Conservation (phyloP, 805 yeast genomes). For the Hanseniaspora nectarophila region DNA sequence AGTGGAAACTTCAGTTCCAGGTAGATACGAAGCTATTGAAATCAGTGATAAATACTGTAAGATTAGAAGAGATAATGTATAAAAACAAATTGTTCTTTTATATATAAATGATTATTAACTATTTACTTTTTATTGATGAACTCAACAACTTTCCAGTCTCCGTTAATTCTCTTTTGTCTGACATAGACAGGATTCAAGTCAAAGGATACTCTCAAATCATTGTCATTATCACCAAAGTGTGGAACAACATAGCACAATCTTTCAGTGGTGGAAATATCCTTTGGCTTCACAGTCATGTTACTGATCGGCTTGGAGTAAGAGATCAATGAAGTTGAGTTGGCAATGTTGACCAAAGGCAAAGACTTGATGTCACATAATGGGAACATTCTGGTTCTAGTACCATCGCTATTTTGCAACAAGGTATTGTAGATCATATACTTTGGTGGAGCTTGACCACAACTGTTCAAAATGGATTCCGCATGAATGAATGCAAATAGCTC, state of each 20-base stretch:
- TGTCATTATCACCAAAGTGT: constrained; percentile 74
- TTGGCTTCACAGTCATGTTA: constrained; percentile 82
- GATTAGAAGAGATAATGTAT: constrained; percentile 30
- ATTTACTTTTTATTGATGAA: constrained; percentile 23
- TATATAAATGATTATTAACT: not conserved
- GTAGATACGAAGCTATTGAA: constrained; percentile 85
- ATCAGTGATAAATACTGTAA: constrained; percentile 76
- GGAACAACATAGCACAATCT: constrained; percentile 87
- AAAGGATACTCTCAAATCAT: constrained; percentile 76
- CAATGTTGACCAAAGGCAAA: constrained; percentile 64
- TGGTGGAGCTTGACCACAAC: constrained; percentile 62
- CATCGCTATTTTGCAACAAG: constrained; percentile 44
- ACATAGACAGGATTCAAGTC: constrained; percentile 76
- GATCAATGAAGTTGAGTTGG: constrained; percentile 56
- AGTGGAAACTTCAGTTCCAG: constrained; percentile 72
- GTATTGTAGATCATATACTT: constrained; percentile 63
- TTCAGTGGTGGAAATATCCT: constrained; percentile 48
- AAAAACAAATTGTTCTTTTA: not conserved
- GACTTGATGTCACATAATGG: constrained; percentile 68
- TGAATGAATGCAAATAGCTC: constrained; percentile 62
- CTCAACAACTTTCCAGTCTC: constrained; percentile 48
- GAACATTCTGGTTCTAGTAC: constrained; percentile 46
- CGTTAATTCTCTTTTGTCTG: constrained; percentile 51
- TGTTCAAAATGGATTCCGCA: constrained; percentile 55
- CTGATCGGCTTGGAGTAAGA: constrained; percentile 77